Percentiles rank a stretch among this genome's conserved stretches.
phyloP scores from a whole-genome alignment of 257 asterid genomes.

The Cinchona pubescens region DNA sequence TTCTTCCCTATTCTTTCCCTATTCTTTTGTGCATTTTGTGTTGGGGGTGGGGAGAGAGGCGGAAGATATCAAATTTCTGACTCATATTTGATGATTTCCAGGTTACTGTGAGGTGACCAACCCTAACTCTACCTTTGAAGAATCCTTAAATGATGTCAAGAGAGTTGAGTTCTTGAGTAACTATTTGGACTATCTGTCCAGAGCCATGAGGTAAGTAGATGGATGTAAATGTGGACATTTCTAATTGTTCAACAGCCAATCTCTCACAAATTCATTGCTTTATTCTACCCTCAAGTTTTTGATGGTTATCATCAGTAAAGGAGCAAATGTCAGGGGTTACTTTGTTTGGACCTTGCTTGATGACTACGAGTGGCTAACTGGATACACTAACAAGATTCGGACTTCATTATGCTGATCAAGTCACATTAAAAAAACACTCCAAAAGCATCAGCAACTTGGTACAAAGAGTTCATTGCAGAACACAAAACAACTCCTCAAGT shows the following conservation, averaged over 20 bases:
- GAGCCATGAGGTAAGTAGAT: background rate
- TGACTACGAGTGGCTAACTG: slow-evolving; percentile 17
- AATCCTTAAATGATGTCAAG: slow-evolving; percentile 23
- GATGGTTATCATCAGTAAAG: slow-evolving; percentile 18
- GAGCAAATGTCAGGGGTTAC: slow-evolving; percentile 33
- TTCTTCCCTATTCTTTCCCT: background rate
- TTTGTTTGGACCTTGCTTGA: slow-evolving; percentile 31
- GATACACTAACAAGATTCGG: slow-evolving; percentile 5
- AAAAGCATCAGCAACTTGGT: slow-evolving; percentile 30
- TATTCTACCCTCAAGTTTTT: background rate
- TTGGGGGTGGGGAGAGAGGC: background rate
- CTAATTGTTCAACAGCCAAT: no score
- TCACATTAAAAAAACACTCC: slow-evolving; percentile 24
- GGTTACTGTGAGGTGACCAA: slow-evolving; percentile 23
- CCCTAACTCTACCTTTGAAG: slow-evolving; percentile 18
- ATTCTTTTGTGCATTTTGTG: background rate
- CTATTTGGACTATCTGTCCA: slow-evolving; percentile 24
- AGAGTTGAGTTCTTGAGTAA: slow-evolving; percentile 18
- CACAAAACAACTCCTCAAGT: slow-evolving; percentile 12
- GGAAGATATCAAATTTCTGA: background rate
- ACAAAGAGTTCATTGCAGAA: slow-evolving; percentile 23
- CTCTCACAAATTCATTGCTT: no score
- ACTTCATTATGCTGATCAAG: slow-evolving; percentile 22
- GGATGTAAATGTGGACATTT: background rate
- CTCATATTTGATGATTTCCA: slow-evolving; percentile 7